Conservation (phyloP, 306 rosid species). For the Inga oerstediana region DNA sequence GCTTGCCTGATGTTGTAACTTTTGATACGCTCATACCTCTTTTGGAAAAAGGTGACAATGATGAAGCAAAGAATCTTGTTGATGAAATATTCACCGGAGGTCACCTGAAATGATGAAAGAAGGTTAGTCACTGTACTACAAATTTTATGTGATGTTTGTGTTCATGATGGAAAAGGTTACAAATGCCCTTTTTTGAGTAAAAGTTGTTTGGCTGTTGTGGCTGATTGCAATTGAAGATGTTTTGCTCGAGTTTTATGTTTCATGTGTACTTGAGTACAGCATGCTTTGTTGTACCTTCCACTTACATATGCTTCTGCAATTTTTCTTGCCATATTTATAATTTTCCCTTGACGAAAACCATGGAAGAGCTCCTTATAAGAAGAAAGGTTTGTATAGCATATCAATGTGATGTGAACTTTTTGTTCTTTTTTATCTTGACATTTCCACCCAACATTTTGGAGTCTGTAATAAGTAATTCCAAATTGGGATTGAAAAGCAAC, state of each 20-base stretch:
- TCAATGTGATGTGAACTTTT: background rate
- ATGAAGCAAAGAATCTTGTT: background rate
- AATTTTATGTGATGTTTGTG: background rate
- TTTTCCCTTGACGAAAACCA: too few relatives aligned
- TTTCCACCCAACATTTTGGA: background rate
- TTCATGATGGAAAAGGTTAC: too few relatives aligned
- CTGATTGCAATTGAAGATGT: too few relatives aligned
- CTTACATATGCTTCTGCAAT: background rate
- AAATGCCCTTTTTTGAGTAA: too few relatives aligned
- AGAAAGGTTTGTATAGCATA: background rate
- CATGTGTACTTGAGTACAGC: background rate
- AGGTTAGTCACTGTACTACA: background rate
- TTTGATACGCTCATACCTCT: background rate
- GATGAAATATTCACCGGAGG: background rate
- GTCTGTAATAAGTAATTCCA: background rate
- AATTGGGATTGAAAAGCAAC: background rate
- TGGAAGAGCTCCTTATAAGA: background rate
- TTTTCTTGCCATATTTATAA: background rate
- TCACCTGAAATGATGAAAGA: background rate
- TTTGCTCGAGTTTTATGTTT: too few relatives aligned
- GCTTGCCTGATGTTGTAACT: background rate
- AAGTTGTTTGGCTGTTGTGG: too few relatives aligned
- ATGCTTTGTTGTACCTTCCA: background rate
- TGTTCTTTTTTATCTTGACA: background rate
- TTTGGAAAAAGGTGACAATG: background rate